Evolutionary conservation across 2,329 filamentous ascomycete genomes (phyloP).

Genomic region (Talaromyces sp.): DNA sequence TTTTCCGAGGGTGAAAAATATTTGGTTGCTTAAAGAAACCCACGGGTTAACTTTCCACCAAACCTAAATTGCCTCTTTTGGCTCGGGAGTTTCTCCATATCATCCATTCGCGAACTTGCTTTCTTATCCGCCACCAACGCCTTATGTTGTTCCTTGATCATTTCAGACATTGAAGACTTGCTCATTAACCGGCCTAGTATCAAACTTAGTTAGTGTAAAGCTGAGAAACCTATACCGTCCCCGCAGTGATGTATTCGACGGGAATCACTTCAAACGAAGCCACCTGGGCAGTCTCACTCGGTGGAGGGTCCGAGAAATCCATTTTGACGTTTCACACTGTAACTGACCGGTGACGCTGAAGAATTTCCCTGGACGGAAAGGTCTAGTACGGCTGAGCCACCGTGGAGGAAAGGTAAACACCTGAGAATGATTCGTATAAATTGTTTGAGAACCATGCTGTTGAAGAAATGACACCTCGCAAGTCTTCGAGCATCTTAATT

Average conservation of each 20-base stretch:
- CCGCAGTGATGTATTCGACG: too few relatives aligned
- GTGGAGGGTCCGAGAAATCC: background rate
- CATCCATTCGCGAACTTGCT: background rate
- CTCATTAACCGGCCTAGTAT: background rate
- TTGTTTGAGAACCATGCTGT: background rate
- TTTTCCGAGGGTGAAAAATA: too few relatives aligned
- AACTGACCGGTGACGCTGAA: background rate
- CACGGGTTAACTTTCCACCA: background rate
- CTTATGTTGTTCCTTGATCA: background rate
- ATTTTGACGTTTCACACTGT: background rate
- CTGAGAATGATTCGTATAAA: background rate
- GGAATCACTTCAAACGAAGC: too few relatives aligned
- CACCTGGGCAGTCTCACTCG: background rate
- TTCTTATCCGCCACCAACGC: background rate
- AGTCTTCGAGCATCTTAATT: background rate
- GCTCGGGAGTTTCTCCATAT: slow-evolving; percentile 8
- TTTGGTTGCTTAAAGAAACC: background rate
- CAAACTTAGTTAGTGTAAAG: background rate
- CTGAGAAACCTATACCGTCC: background rate
- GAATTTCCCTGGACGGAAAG: background rate
- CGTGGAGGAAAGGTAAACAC: background rate
- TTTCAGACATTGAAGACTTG: background rate
- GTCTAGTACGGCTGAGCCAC: background rate
- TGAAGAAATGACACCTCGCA: background rate
- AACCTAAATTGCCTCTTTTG: slow-evolving; percentile 8